These are phyloP conservation scores for Aspergillus ustus DNA, from an alignment of 2,329 filamentous ascomycete genomes.

Conservation along the genomic window DNA sequence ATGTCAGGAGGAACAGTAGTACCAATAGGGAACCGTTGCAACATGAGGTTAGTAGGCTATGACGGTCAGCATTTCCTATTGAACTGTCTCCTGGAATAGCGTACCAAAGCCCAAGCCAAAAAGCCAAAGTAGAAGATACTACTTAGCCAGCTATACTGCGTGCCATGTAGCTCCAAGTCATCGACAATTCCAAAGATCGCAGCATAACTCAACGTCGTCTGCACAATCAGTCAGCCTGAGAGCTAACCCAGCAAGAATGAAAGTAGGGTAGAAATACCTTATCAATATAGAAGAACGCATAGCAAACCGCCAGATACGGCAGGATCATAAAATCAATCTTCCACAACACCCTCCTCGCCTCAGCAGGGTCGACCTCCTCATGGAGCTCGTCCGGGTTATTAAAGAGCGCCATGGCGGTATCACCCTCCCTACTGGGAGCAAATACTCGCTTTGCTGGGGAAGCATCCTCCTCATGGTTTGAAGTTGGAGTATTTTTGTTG, in stretches of 20 bases:
- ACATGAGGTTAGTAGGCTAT: slow-evolving; percentile 56
- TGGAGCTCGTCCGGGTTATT: slow-evolving; percentile 53
- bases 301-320: slow-evolving; percentile 60
- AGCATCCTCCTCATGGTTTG: slow-evolving; percentile 34
- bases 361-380: slow-evolving; percentile 51
- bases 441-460: slow-evolving; percentile 27
- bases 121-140: slow-evolving; percentile 63
- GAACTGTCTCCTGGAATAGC: not conserved
- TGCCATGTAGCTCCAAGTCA: slow-evolving; percentile 61
- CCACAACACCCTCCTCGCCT: slow-evolving; percentile 54
- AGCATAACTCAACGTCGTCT: slow-evolving; percentile 66
- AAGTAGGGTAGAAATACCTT: slow-evolving; percentile 33
- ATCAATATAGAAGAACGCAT: slow-evolving; percentile 58
- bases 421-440: slow-evolving; percentile 40
- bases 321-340: slow-evolving; percentile 66
- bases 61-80: not conserved
- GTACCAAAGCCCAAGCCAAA: slow-evolving; percentile 55
- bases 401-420: slow-evolving; percentile 58
- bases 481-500: slow-evolving; percentile 29
- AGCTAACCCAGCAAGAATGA: not conserved
- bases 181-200: slow-evolving; percentile 68
- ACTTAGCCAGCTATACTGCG: slow-evolving; percentile 62
- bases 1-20: slow-evolving; percentile 15
- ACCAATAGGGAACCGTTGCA: slow-evolving; percentile 58
- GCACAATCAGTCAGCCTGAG: not conserved